Evolutionary conservation across 495 filamentous ascomycete species (phyloP).

Genomic region (Xylaria flabelliformis): DNA sequence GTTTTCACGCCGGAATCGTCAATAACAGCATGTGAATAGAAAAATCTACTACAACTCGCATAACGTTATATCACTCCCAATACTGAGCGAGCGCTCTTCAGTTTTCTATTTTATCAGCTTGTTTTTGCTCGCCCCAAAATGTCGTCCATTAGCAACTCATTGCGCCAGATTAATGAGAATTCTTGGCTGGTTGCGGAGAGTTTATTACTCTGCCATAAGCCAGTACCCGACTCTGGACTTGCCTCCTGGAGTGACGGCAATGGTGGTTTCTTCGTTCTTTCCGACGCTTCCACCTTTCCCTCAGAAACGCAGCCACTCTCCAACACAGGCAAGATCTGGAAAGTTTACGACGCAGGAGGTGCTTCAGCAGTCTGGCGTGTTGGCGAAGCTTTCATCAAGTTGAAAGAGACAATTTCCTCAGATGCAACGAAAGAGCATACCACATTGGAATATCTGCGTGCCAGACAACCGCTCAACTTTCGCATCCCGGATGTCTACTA

Average conservation of each 20-base stretch:
- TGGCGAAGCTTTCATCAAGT: slow-evolving; percentile 31
- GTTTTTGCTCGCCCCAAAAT: slow-evolving; percentile 1
- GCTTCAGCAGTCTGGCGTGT: slow-evolving; percentile 29
- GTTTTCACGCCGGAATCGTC: too few relatives aligned
- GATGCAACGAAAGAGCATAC: slow-evolving; percentile 33
- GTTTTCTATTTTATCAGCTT: too few relatives aligned
- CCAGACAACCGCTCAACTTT: slow-evolving; percentile 26
- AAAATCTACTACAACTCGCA: too few relatives aligned
- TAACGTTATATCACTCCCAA: too few relatives aligned
- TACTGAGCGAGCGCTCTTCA: too few relatives aligned
- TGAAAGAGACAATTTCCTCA: slow-evolving; percentile 11
- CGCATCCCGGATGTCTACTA: slow-evolving; percentile 31
- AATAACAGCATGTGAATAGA: too few relatives aligned
- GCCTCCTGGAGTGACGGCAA: slow-evolving; percentile 26
- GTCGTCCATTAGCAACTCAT: slow-evolving; percentile 24
- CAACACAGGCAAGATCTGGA: slow-evolving; percentile 21
- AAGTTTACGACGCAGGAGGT: slow-evolving; percentile 31
- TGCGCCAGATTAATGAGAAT: slow-evolving; percentile 27
- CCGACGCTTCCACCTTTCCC: slow-evolving; percentile 21
- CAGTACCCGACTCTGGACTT: slow-evolving; percentile 5
- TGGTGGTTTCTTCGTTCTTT: slow-evolving; percentile 29
- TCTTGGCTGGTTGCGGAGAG: slow-evolving; percentile 28
- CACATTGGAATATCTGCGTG: slow-evolving; percentile 30
- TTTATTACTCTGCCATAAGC: slow-evolving; percentile 25
- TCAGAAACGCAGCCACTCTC: slow-evolving; percentile 27